Conservation (phyloP, 2,329 filamentous ascomycete species). For the Pseudogymnoascus sp. region DNA sequence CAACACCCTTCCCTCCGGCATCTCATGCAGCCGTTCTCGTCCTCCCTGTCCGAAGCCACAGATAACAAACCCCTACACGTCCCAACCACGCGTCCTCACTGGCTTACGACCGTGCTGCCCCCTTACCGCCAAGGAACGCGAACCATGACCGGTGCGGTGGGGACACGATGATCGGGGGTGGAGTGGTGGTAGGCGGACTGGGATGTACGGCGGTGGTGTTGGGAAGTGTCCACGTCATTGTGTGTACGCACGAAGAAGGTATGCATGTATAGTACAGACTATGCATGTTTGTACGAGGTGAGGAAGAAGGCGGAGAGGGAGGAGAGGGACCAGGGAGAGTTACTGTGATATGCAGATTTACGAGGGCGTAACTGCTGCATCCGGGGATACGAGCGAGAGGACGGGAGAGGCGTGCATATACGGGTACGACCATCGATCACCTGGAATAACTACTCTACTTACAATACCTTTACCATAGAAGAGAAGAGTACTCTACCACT, state of each 20-base stretch:
- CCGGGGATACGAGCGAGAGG: neutral
- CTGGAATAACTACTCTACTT: neutral
- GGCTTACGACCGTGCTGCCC: neutral
- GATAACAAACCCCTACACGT: neutral
- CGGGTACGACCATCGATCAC: neutral
- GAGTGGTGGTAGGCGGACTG: neutral
- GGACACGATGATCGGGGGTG: neutral
- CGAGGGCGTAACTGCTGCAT: neutral
- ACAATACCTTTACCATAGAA: neutral
- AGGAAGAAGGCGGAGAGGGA: neutral
- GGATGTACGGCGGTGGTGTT: neutral
- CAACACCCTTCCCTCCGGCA: neutral
- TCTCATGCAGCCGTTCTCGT: conserved; percentile 2
- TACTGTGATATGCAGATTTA: neutral
- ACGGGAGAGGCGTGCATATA: neutral
- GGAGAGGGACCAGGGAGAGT: neutral
- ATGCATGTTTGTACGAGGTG: neutral
- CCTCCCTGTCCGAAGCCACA: neutral
- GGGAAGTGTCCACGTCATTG: neutral
- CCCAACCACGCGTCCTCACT: neutral
- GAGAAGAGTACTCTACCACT: neutral
- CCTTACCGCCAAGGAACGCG: neutral
- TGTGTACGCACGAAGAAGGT: neutral
- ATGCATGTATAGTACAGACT: neutral
- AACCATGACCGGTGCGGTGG: neutral